Evolutionary conservation across 768 basidiomycete species (phyloP), one percentile per base, ranked within the genome.

Genomic region (Termitomyces sp.): DNA sequence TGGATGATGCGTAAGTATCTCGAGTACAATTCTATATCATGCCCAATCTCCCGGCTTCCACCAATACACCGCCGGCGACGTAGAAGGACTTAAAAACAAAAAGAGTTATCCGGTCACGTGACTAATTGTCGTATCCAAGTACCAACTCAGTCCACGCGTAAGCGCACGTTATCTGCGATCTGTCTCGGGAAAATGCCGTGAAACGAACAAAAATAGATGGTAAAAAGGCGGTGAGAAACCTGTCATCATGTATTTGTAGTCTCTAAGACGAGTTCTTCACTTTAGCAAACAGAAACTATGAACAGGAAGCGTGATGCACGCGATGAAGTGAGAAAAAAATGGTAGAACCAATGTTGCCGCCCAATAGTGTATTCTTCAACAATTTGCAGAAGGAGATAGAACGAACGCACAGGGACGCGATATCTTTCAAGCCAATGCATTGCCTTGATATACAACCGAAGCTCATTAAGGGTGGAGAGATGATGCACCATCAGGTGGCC

Each of bases 401-500:
- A 45, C 51, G 43, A 44, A 53, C 52, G 2, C 34, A 48, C 14
- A 41, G 53, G 19, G 58, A 60, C 21, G 43, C 50, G 6, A 49
- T 60, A 1, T 58, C 65, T 3, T 74, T 67, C 58, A 63, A 68
- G 0, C 77, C 76, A 4, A 66, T 72, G 17, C 74, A 70, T 46
- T 59, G 70, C 19, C 55, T 80, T 46, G 70, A 70, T 22, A 68
- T 71, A 41, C 84, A 85, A 58, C 84, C 84, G 0, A 55, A 61
- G 6, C 67, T 79, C 38, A 72, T 88, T 28, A 69, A 69, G 17
- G 78, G 77, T 9, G 88, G 85, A 15, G 67, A 72, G 24, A 80
- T 89, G 77, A 88, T 88, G 65, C 84, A 83, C 51, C 89, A 89
- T 67, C 88, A 90, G 74, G 80, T 80, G 38, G 6, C 70, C n/a